Evolutionary conservation across 768 basidiomycete species (phyloP).

Genomic region (Lanmaoa pseudosensibilis): DNA sequence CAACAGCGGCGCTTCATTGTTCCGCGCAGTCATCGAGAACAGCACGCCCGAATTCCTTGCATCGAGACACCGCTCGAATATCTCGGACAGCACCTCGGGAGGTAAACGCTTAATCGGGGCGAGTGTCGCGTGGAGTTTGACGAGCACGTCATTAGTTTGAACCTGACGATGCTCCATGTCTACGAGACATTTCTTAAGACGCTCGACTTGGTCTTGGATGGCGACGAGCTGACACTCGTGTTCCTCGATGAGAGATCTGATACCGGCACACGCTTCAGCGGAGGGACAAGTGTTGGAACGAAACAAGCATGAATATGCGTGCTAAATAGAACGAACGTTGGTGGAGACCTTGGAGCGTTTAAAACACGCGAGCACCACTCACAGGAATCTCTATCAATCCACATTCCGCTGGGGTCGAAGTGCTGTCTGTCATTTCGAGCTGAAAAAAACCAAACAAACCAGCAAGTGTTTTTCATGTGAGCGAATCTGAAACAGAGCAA

Average conservation of each 20-base stretch:
- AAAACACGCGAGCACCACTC: background rate
- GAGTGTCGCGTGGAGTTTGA: conserved; percentile 15
- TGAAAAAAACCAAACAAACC: background rate
- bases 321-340: conserved; percentile 3
- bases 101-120: conserved; percentile 28
- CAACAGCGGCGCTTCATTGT: conserved; percentile 23
- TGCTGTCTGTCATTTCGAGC: conserved; percentile 2
- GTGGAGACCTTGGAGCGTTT: background rate
- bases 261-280: background rate
- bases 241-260: conserved; percentile 17
- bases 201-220: conserved; percentile 9
- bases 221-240: conserved; percentile 17
- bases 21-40: background rate
- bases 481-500: background rate
- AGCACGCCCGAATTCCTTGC: background rate
- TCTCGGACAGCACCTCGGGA: conserved; percentile 26
- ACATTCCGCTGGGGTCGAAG: background rate
- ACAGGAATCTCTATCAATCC: conserved; percentile 10
- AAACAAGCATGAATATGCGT: conserved; percentile 6
- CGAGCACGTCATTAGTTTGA: conserved; percentile 5
- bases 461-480: background rate
- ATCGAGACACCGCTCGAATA: conserved; percentile 27
- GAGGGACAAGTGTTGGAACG: conserved; percentile 20
- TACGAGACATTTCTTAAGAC: conserved; percentile 7
- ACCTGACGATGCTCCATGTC: conserved; percentile 13